Evolutionary conservation across 2,329 filamentous ascomycete species (phyloP), one percentile per base, ranked within the genome.

Genomic region (Verticillium longisporum): DNA sequence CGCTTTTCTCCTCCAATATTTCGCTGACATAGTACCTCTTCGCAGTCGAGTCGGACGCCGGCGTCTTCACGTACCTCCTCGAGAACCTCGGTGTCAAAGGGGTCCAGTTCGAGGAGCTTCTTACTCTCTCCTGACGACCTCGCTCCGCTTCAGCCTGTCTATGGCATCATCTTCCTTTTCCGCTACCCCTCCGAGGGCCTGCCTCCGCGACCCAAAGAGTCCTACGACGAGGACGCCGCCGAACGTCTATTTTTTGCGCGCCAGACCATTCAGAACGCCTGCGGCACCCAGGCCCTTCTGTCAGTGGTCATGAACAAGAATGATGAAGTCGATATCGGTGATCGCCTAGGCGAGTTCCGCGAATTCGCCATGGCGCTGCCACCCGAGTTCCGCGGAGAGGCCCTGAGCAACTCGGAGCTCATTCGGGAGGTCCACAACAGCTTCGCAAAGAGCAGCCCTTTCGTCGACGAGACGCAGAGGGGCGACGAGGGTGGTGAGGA

Each of bases 111-210:
- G 95, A 98, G 79, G 95, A 99, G 79, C 87, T 99, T 66, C 86
- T 97, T 62, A 89, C 91, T 1, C 87, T 99, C 66, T 94, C 98
- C 91, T 6, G 86, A 91, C 59, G 83, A 84, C 61, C 83, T 96
- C 13, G 82, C 84, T 54, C 79, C 87, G 66, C 83, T 92, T 37
- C 87, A 89, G 68, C 90, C 91, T 18, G 83, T 97, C 59, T 96
- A 97, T 78, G 95, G 95, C 70, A 92, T 99, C 67, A 97, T 99
- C 71, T 99, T 99, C 77, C 91, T 99, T 74, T 99, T 99, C 87
- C 98, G 97, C 79, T 99, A 91, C 77, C 91, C 86, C 58, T 92
- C 87, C 63, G 87, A 90, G 72, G 95, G 95, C 63, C 56, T 65
- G 18, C 64, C 64, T 4, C 55, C 61, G 53, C 61, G 64, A 34